Percentiles rank a stretch among this genome's conserved stretches.
phyloP scores from a whole-genome alignment of 352 stramenopile species.

The Phytophthora sojae region DNA sequence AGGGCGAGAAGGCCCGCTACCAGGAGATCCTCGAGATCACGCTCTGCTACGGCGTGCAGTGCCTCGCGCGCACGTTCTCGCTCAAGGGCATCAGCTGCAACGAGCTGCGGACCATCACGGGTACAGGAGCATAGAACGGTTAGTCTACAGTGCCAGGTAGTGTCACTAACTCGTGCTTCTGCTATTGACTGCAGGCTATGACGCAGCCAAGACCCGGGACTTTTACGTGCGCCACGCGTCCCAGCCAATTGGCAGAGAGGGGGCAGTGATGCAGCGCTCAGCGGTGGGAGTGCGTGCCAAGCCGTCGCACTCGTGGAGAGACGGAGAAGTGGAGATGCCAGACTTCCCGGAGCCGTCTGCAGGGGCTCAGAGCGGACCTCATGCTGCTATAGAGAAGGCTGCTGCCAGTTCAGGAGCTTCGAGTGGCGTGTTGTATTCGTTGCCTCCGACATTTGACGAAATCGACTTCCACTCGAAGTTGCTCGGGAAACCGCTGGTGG shows the following conservation, averaged over 20 bases:
- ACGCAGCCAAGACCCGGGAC: constrained; percentile 54
- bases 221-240: constrained; percentile 68
- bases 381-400: not conserved
- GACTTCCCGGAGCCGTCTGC: constrained; percentile 28
- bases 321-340: constrained; percentile 52
- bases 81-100: constrained; percentile 66
- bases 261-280: constrained; percentile 5
- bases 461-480: constrained; percentile 68
- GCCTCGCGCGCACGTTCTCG: constrained; percentile 69
- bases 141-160: too few relatives aligned
- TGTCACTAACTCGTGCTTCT: not conserved
- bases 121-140: constrained; percentile 19
- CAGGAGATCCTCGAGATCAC: constrained; percentile 76
- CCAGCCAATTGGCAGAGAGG: not conserved
- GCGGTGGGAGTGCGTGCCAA: constrained; percentile 52
- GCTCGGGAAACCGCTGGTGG: constrained; percentile 69
- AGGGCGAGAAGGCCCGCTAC: constrained; percentile 47
- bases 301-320: constrained; percentile 72
- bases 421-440: constrained; percentile 24
- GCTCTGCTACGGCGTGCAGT: constrained; percentile 78
- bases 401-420: not conserved
- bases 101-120: constrained; percentile 66
- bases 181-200: constrained; percentile 42
- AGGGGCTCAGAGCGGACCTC: not conserved
- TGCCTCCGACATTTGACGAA: constrained; percentile 50